Base-by-base conservation (phyloP, 202 grass and related monocot species). In the Setaria viridis region DNA sequence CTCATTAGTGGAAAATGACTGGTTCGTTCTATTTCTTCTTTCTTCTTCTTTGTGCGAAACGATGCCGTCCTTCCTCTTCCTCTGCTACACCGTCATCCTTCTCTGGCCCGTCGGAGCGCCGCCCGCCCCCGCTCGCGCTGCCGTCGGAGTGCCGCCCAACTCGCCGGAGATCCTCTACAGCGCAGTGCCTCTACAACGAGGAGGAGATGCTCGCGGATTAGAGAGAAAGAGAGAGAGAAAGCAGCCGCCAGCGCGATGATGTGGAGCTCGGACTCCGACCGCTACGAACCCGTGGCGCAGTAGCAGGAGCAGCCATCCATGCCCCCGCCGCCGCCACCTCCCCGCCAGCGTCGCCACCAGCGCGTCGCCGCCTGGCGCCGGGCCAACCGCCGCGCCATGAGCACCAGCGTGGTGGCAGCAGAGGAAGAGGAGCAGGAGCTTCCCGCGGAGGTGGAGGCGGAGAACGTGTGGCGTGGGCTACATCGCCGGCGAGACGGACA, bases 251-350 rank as follows among this genome's bases (percentile, higher is more conserved):
- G 15, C 70, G 37, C 21, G 59, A 82, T 29, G 78, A 63, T 42
- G 79, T 87, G 63, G 72, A 87, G 54, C 79, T 87, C 71, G 13
- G 86, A 77, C 29, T 62, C 85, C 72, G 72, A 82, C 63, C 63
- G 42, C 54, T 79, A 82, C 63, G 72, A 77, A 34, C 50, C 6
- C 32, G 20, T 10, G 1, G 17, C 2, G 13, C 78, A 0, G n/a
- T 7, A 62, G 30, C 63, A 47, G n/a, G 4, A 41, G 39, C 68
- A 48, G n/a, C 56, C 17, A 7, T 9, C 47, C 9, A 50, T 48
- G 39, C 62, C 39, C 39, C 39, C 72, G 10, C 21, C 9, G 34
- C 13, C 77, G 25, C 67, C 67, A 11, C 42, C 66, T 20, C 43
- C 58, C 0, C 41, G 14, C 2, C 70, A 71, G 19, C 77, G 69